Percentiles rank a stretch among this genome's conserved stretches.
Conservation (phyloP, 202 grass and related monocot species). For the Dendrocalamus latiflorus region DNA sequence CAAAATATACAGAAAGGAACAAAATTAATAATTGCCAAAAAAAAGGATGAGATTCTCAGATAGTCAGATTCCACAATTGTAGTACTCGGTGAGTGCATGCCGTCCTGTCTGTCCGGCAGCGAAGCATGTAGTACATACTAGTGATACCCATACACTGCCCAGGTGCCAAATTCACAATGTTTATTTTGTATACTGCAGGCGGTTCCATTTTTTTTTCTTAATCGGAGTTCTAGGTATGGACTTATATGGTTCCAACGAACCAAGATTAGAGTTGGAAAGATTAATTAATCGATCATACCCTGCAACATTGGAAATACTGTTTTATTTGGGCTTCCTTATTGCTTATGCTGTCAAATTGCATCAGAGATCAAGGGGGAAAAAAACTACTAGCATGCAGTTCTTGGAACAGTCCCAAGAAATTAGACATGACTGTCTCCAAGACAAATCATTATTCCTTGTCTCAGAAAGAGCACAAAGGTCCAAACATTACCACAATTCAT, state of each 20-base stretch:
- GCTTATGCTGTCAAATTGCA: too few relatives aligned
- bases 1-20: not conserved
- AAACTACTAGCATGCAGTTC: not conserved
- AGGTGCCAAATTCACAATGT: slow-evolving; percentile 13
- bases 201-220: too few relatives aligned
- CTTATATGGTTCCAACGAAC: too few relatives aligned
- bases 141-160: not conserved
- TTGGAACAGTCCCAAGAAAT: not conserved
- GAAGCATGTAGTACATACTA: not conserved
- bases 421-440: not conserved
- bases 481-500: not conserved
- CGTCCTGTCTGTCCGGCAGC: not conserved
- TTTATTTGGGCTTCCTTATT: too few relatives aligned
- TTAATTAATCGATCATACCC: too few relatives aligned
- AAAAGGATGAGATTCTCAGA: not conserved
- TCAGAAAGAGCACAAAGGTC: not conserved
- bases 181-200: too few relatives aligned
- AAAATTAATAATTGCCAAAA: not conserved
- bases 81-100: not conserved
- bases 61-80: not conserved
- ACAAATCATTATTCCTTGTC: not conserved
- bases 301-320: too few relatives aligned
- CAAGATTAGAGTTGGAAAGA: too few relatives aligned
- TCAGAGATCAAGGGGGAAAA: not conserved
- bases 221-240: too few relatives aligned